A percentile compares a stretch with the other conserved stretches of the same genome.
Conservation (phyloP, 179 eudicot species). For the Beta macrorhiza region DNA sequence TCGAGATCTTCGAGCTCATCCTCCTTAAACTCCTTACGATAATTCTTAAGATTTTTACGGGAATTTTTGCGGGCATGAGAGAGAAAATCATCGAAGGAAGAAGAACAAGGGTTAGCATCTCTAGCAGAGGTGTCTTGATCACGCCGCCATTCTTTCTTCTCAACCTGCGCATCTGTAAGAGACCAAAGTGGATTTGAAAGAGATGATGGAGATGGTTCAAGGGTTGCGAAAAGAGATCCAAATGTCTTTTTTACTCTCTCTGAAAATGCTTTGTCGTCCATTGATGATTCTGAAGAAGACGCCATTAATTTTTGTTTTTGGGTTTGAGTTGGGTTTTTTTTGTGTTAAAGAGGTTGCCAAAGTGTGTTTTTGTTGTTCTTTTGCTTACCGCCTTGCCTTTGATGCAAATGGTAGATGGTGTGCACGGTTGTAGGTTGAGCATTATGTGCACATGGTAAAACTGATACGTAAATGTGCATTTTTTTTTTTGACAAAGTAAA, state of each 20-base stretch:
- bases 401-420: no score
- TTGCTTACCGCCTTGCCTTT: neutral
- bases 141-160: conserved; percentile 59
- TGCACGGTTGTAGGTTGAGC: no score
- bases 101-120: conserved; percentile 38
- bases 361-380: neutral
- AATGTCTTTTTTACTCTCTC: conserved; percentile 59
- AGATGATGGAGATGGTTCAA: conserved; percentile 25
- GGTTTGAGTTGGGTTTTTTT: neutral
- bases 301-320: neutral
- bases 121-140: conserved; percentile 28
- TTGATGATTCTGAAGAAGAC: conserved; percentile 17
- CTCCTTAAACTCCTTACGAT: conserved; percentile 25
- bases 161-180: conserved; percentile 52
- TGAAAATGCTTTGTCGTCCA: conserved; percentile 35
- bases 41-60: conserved; percentile 19
- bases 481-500: no score
- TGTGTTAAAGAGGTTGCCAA: neutral
- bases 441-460: no score
- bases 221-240: conserved; percentile 48
- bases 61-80: conserved; percentile 29
- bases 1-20: conserved; percentile 22
- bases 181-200: conserved; percentile 47
- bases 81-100: conserved; percentile 28
- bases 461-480: no score